These are phyloP conservation scores for Trichoderma parareesei DNA, from an alignment of 495 filamentous ascomycete genomes.

Conservation along the genomic window DNA sequence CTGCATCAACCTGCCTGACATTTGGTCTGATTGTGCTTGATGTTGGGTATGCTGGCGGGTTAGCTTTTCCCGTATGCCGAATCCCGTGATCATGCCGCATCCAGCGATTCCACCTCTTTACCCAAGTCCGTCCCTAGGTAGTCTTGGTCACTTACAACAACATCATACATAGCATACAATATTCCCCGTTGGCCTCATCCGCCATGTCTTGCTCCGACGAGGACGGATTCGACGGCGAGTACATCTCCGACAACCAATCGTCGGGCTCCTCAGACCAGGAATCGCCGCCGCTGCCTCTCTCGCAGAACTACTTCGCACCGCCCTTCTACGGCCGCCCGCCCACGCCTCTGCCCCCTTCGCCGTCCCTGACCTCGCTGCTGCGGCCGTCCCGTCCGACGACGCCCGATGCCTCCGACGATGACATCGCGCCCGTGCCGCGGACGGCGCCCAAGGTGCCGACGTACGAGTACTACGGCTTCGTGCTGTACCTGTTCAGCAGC, in stretches of 20 bases:
- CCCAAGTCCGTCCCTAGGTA: too few species aligned
- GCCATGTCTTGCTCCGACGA: slow-evolving; percentile 42
- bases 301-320: slow-evolving; percentile 62
- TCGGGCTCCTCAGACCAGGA: slow-evolving; percentile 22
- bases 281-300: slow-evolving; percentile 29
- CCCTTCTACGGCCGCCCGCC: slow-evolving; percentile 85
- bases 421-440: slow-evolving; percentile 71
- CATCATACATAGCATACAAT: too few species aligned
- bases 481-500: slow-evolving; percentile 78
- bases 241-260: slow-evolving; percentile 31
- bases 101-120: too few species aligned
- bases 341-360: slow-evolving; percentile 85
- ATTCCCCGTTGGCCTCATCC: background rate
- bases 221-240: slow-evolving; percentile 24
- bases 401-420: slow-evolving; percentile 82
- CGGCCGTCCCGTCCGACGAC: slow-evolving; percentile 86
- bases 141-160: too few species aligned
- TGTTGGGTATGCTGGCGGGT: too few species aligned
- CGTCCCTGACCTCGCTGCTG: slow-evolving; percentile 90
- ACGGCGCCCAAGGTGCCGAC: slow-evolving; percentile 91
- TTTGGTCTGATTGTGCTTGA: too few species aligned
- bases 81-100: too few species aligned
- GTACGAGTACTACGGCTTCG: slow-evolving; percentile 98
- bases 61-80: too few species aligned
- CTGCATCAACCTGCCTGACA: too few species aligned